Percentiles rank a stretch among this genome's conserved stretches.
Evolutionary conservation across 2,329 filamentous ascomycete genomes (phyloP).

Genomic region (Cercospora sp.): DNA sequence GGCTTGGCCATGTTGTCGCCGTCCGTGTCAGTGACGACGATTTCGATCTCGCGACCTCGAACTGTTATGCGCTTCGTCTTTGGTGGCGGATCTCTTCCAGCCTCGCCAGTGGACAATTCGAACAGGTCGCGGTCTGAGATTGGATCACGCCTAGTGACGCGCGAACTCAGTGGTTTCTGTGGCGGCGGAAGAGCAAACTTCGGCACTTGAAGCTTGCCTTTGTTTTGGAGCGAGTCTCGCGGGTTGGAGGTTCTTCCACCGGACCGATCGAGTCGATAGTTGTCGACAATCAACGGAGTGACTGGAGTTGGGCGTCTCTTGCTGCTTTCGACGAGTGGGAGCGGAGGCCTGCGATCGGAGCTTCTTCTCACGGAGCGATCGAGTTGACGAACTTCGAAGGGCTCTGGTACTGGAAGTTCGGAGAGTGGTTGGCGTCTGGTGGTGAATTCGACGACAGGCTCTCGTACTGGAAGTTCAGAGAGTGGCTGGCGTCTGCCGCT

Average conservation of each 20-base stretch:
- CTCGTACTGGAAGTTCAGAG: not conserved
- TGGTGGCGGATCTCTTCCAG: not conserved
- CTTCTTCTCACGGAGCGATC: not conserved
- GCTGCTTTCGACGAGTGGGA: not conserved
- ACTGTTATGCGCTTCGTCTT: not conserved
- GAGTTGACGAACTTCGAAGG: not conserved
- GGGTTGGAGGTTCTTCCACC: not conserved
- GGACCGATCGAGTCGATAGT: not conserved
- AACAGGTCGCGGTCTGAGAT: not conserved
- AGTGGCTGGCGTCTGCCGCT: not conserved
- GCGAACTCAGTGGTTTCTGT: not conserved
- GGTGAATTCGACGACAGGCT: too few relatives aligned
- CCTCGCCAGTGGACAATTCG: not conserved
- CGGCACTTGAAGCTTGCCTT: not conserved
- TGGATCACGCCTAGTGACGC: not conserved
- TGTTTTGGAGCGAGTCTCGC: not conserved
- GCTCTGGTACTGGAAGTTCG: not conserved
- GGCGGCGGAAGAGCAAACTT: slow-evolving; percentile 10
- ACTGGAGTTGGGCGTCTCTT: not conserved
- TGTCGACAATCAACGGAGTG: not conserved
- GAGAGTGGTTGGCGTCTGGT: too few relatives aligned
- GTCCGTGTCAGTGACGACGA: slow-evolving; percentile 8
- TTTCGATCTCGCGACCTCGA: slow-evolving; percentile 10
- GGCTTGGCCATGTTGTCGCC: not conserved
- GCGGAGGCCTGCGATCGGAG: not conserved